Conservation (phyloP, 176 grass and related monocot genomes). For the Thalia dealbata region DNA sequence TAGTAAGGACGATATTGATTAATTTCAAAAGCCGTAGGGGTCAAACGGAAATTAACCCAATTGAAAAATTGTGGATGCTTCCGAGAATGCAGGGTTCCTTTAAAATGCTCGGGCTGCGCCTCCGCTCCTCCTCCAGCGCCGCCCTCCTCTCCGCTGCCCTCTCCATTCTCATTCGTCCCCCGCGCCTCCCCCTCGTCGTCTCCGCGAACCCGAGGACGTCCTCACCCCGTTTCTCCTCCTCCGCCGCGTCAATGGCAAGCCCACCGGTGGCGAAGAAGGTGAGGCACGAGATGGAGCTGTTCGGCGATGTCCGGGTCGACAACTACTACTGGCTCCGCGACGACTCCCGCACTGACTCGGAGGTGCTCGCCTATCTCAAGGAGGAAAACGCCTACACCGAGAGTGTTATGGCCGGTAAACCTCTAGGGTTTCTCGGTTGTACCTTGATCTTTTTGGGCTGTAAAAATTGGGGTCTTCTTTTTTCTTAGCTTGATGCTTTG, state of each 20-base stretch:
- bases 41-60: too few species aligned
- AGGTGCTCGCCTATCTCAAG: constrained; percentile 54
- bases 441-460: too few species aligned
- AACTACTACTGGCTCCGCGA: constrained; percentile 95
- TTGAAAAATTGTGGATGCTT: too few species aligned
- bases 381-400: constrained; percentile 70
- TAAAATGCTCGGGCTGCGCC: too few species aligned
- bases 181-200: background rate
- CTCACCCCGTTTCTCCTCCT: background rate
- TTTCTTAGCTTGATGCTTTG: too few species aligned
- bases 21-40: too few species aligned
- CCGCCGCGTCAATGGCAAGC: constrained; percentile 12
- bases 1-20: too few species aligned
- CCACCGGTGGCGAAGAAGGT: constrained; percentile 61
- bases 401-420: constrained; percentile 48
- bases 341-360: constrained; percentile 54
- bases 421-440: background rate
- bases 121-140: too few species aligned
- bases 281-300: constrained; percentile 43
- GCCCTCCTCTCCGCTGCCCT: background rate
- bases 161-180: background rate
- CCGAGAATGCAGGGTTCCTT: too few species aligned
- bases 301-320: constrained; percentile 68
- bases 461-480: too few species aligned
- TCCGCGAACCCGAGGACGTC: background rate